phyloP scores from a whole-genome alignment of 1,284 basidiomycete species.

The Puccinia novopanici region DNA sequence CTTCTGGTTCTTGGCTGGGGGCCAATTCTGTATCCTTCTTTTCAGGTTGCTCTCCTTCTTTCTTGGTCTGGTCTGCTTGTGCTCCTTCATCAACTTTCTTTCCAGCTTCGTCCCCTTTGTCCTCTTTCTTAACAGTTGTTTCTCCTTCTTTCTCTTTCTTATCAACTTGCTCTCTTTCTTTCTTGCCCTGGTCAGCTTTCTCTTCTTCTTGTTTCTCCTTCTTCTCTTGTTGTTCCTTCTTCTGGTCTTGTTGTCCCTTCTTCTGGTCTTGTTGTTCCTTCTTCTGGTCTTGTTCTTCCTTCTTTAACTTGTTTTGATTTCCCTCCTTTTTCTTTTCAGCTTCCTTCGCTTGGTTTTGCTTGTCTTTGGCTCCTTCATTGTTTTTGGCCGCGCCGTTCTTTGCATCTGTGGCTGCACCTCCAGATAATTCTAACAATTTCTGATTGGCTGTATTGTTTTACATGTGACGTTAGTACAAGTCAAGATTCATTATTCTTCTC shows the following conservation, averaged over 20 bases:
- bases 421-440: constrained; percentile 16
- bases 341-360: not conserved
- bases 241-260: not conserved
- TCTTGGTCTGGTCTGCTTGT: not conserved
- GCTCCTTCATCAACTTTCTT: not conserved
- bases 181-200: not conserved
- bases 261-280: constrained; percentile 1
- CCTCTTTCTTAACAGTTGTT: not conserved
- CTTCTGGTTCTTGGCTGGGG: too few species aligned
- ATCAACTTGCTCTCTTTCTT: not conserved
- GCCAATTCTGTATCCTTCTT: too few species aligned
- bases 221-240: too few species aligned
- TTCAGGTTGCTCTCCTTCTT: not conserved
- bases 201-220: constrained; percentile 1
- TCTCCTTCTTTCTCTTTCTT: constrained; percentile 1
- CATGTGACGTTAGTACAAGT: not conserved
- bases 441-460: not conserved
- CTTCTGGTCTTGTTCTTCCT: not conserved
- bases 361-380: not conserved
- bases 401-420: constrained; percentile 15
- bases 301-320: not conserved
- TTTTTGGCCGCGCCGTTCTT: not conserved
- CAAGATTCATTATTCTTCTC: not conserved
- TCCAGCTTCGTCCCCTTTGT: not conserved
- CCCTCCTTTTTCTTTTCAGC: not conserved